Base-by-base conservation (phyloP, 2,329 filamentous ascomycete species). In the Colletotrichum plurivorum region DNA sequence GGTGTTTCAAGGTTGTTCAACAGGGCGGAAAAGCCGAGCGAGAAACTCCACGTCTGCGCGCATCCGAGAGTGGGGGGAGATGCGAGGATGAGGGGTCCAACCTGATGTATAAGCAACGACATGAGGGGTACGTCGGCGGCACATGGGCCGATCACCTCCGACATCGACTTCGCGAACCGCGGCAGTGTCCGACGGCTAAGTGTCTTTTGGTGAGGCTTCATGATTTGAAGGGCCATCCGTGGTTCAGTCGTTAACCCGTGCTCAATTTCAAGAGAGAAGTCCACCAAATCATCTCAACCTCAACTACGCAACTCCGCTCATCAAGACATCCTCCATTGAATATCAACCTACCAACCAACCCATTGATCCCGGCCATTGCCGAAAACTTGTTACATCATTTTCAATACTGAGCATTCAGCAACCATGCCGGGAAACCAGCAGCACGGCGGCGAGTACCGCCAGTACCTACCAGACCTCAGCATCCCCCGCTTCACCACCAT, bases 401-500 rank as follows among this genome's bases (percentile, higher is more conserved):
- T 10, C 22, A 16, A 18, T 22, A 53, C 4, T 16, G 12, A 13
- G 12, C 9, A 15, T 16, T 13, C 3, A 27, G 22, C 25, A 18
- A 46, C 6, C 25, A 69, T 67, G 67, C 10, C 63, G 0, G 57
- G 25, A 18, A 43, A 20, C 9, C 20, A 57, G 16, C 22, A 57
- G 16, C 67, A 69, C n/a, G 55, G 62, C 70, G 75, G 74, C 55
- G 77, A 78, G 57, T 92, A 89, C 74, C 87, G 90, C 65, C 80
- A 87, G 64, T 87, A 89, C 75, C 81, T 93, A 15, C 91, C 90
- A 0, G 89, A 93, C 74, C 83, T 93, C 58, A 84, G 74, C 72
- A 84, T 81, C 31, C 86, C 87, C 15, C 87, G 91, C 43, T 93
- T 93, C 80, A 87, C 85, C 20, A 84, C 84, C 4, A 90, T 92